These are phyloP conservation scores for Pisolithus albus DNA, from an alignment of 768 basidiomycete species.

Conservation along the genomic window DNA sequence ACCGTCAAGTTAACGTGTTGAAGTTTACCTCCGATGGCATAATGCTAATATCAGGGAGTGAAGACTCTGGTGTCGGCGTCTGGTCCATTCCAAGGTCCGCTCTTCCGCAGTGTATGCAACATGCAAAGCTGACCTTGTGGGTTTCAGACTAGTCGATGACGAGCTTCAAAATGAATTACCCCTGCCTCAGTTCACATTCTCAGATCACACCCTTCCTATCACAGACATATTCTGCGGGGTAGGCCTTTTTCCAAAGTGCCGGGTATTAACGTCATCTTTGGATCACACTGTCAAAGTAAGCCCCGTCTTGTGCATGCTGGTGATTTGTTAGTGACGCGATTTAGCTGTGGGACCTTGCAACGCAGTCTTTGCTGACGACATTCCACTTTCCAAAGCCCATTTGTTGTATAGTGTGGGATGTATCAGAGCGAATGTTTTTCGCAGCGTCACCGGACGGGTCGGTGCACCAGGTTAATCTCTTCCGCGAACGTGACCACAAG, in stretches of 20 bases:
- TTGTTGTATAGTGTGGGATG: constrained; percentile 64
- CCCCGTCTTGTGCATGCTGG: constrained; percentile 7
- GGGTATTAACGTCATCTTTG: constrained; percentile 71
- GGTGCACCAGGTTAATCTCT: constrained; percentile 76
- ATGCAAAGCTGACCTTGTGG: constrained; percentile 9
- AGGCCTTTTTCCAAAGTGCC: constrained; percentile 70
- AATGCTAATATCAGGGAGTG: constrained; percentile 77
- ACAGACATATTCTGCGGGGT: constrained; percentile 76
- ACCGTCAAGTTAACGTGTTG: constrained; percentile 78
- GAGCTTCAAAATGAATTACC: constrained; percentile 68
- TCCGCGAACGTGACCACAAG: constrained; percentile 53
- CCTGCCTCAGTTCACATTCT: constrained; percentile 69
- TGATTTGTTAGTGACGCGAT: constrained; percentile 7
- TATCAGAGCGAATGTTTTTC: constrained; percentile 85
- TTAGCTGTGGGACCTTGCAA: constrained; percentile 77
- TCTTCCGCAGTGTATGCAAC: constrained; percentile 3
- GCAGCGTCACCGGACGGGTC: constrained; percentile 72
- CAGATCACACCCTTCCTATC: constrained; percentile 90
- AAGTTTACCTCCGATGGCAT: constrained; percentile 79
- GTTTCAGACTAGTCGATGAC: constrained; percentile 64
- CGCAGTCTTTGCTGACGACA: constrained; percentile 71
- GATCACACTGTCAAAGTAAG: constrained; percentile 90
- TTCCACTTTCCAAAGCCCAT: constrained; percentile 83
- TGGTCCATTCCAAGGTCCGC: constrained; percentile 85
- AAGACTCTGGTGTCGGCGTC: constrained; percentile 83